These are phyloP conservation scores for Xylaria nigripes DNA, from an alignment of 495 filamentous ascomycete genomes.

Conservation along the genomic window DNA sequence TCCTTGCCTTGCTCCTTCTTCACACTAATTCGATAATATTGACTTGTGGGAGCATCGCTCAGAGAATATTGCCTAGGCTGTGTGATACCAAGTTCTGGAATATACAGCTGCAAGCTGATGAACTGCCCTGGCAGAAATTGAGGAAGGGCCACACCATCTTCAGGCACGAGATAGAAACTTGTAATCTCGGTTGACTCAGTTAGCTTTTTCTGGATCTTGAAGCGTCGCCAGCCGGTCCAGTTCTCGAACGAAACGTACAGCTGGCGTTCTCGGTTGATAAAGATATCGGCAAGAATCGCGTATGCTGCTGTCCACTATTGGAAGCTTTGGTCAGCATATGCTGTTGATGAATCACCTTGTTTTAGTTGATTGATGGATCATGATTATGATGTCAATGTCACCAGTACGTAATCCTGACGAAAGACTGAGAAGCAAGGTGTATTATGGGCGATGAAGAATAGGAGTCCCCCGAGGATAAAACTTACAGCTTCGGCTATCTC, in stretches of 20 bases:
- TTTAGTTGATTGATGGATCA: no score
- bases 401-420: no score
- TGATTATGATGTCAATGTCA: no score
- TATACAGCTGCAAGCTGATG: constrained; percentile 51
- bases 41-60: constrained; percentile 48
- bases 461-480: constrained; percentile 25
- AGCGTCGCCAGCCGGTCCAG: constrained; percentile 60
- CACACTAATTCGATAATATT: constrained; percentile 63
- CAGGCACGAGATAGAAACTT: constrained; percentile 62
- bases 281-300: constrained; percentile 59
- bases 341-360: no score
- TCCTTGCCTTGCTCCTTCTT: constrained; percentile 54
- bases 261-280: constrained; percentile 56
- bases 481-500: constrained; percentile 52
- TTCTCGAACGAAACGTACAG: constrained; percentile 48
- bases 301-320: constrained; percentile 57
- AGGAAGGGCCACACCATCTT: constrained; percentile 53
- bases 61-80: constrained; percentile 71
- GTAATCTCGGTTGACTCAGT: constrained; percentile 57
- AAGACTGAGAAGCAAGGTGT: no score
- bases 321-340: neutral
- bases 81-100: constrained; percentile 47
- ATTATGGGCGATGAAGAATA: no score
- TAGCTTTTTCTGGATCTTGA: constrained; percentile 55
- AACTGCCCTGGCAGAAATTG: constrained; percentile 61